Evolutionary conservation across 495 filamentous ascomycete species (phyloP).

Genomic region (Aspergillus taichungensis): DNA sequence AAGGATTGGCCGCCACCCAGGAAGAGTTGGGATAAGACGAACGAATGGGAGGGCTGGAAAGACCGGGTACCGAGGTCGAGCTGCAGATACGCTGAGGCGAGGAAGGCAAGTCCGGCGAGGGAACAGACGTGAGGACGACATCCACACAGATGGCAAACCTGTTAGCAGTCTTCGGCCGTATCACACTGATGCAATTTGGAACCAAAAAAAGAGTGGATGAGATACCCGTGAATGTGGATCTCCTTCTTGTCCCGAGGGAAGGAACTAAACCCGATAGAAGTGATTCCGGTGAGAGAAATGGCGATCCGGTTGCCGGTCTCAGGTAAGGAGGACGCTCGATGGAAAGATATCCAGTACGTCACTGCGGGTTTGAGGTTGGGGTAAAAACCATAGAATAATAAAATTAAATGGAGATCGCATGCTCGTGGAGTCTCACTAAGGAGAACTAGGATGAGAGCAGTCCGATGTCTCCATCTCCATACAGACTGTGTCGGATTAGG

Average conservation of each 20-base stretch:
- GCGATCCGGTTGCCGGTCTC: neutral
- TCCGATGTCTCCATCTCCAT: too few relatives aligned
- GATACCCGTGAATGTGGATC: conserved; percentile 16
- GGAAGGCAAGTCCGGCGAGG: conserved; percentile 6
- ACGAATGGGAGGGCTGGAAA: conserved; percentile 7
- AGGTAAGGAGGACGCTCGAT: too few relatives aligned
- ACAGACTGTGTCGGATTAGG: too few relatives aligned
- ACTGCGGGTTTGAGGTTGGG: too few relatives aligned
- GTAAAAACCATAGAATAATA: too few relatives aligned
- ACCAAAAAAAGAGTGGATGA: conserved; percentile 5
- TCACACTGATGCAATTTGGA: conserved; percentile 8
- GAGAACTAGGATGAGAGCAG: too few relatives aligned
- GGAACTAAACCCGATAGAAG: neutral
- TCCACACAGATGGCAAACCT: conserved; percentile 8
- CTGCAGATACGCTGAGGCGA: conserved; percentile 5
- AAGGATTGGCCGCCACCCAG: neutral
- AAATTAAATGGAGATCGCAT: too few relatives aligned
- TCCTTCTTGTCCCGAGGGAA: conserved; percentile 5
- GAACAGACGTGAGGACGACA: conserved; percentile 12
- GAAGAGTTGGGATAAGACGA: conserved; percentile 1
- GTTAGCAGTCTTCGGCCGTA: neutral
- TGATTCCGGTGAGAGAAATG: neutral
- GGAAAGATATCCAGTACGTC: too few relatives aligned
- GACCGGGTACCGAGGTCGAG: conserved; percentile 14
- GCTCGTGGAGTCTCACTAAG: too few relatives aligned